These are phyloP conservation scores for Botrytis deweyae DNA, from an alignment of 2,329 filamentous ascomycete species.

Conservation along the genomic window DNA sequence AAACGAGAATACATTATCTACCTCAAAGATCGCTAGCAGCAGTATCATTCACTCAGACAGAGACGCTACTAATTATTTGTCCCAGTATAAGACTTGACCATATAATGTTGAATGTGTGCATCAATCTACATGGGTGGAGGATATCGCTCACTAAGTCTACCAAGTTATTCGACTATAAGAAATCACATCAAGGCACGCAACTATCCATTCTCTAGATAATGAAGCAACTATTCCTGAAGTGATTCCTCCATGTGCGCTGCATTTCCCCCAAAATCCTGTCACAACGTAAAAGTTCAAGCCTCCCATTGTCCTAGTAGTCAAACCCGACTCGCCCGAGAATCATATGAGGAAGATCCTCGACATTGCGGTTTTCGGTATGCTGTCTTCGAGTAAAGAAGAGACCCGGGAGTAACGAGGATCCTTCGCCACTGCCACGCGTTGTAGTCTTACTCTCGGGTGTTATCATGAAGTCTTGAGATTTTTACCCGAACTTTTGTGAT, in stretches of 20 bases:
- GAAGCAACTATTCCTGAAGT: neutral
- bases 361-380: neutral
- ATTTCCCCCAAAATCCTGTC: fast-evolving
- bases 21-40: neutral
- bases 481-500: neutral
- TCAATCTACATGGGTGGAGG: neutral
- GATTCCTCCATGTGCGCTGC: neutral
- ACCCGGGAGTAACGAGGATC: no score
- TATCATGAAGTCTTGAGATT: neutral
- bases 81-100: neutral
- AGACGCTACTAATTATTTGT: neutral
- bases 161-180: neutral
- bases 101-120: neutral
- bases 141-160: neutral
- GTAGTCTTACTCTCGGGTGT: neutral
- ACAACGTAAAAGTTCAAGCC: neutral
- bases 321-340: fast-evolving
- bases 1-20: neutral
- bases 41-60: neutral
- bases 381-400: neutral
- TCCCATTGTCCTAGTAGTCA: neutral
- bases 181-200: neutral
- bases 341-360: neutral
- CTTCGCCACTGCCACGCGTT: neutral
- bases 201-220: neutral